phyloP scores from a whole-genome alignment of 768 basidiomycete genomes.

The Sarcodon sp. region DNA sequence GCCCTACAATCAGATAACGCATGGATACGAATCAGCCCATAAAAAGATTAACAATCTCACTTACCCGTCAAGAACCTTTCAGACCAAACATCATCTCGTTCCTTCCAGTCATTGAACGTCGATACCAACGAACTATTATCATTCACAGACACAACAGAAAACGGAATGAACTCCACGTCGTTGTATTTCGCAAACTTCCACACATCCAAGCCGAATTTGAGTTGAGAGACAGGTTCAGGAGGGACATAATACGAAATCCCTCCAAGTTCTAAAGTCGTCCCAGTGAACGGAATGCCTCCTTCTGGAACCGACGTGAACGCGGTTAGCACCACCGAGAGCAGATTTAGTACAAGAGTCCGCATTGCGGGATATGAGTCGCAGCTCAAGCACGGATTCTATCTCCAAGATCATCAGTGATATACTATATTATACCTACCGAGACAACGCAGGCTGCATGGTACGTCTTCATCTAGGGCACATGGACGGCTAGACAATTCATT shows the following conservation, averaged over 20 bases:
- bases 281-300: constrained; percentile 4
- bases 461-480: too few species aligned
- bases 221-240: constrained; percentile 6
- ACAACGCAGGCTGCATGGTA: too few species aligned
- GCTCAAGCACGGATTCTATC: too few species aligned
- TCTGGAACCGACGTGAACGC: too few species aligned
- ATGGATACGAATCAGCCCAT: not conserved
- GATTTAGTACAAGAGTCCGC: too few species aligned
- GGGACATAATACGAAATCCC: constrained; percentile 10
- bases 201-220: constrained; percentile 2
- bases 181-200: not conserved
- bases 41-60: not conserved
- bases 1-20: constrained; percentile 4
- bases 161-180: constrained; percentile 7
- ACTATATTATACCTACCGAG: too few species aligned
- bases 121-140: constrained; percentile 5
- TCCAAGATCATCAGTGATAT: too few species aligned
- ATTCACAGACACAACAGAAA: constrained; percentile 14
- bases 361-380: too few species aligned
- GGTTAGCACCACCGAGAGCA: too few species aligned
- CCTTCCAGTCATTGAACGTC: constrained; percentile 5
- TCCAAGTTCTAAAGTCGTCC: constrained; percentile 7
- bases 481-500: too few species aligned
- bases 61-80: constrained; percentile 11
- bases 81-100: constrained; percentile 14